Base-by-base conservation (phyloP, 192 early-diverging fungal species). In the Oehlia diaphana region DNA sequence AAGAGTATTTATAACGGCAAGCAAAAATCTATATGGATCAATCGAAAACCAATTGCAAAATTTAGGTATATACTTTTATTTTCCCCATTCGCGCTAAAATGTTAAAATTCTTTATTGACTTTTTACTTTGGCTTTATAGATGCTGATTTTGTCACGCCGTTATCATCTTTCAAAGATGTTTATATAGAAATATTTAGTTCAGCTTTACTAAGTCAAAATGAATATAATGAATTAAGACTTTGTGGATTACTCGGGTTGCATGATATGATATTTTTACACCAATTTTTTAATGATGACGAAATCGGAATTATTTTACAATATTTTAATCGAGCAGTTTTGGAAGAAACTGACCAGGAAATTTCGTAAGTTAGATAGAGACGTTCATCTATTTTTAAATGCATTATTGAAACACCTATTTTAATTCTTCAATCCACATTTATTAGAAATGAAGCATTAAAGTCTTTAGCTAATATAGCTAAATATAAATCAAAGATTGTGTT, bases 141-240 rank as follows among this genome's bases (percentile, higher is more conserved):
- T 64, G 71, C 82, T 16, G 90, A 89, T 35, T 83, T 90, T 74
- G 74, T 83, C 19, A 91, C 87, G 9, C 93, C 94, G 28, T 81
- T 96, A 47, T 79, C 92, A 7, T 64, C 91, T 0, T 94, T 89
- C 78, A 96, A 97, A 82, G 90, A 90, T 79, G 88, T 91, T n/a
- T 86, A 94, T 74, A 92, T 95, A 76, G 89, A 86, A 63, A 81
- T 94, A 5, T 97, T 93, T 77, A 89, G 88, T 23, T 84, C 88
- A 9, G 89, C 94, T 10, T 79, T 92, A 7, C 82, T 92, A 28
- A 85, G 91, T 0, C 89, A 90, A 49, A 92, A 93, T 79, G 93
- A 95, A 81, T 93, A 95, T 79, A 91, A 88, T 71, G 89, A 90
- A 9, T 80, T 96, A 66, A 87, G 93, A 58, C 85, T 93, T 39